These are phyloP conservation scores for Aspergillus cristatus DNA, from an alignment of 495 filamentous ascomycete species.

Conservation along the genomic window DNA sequence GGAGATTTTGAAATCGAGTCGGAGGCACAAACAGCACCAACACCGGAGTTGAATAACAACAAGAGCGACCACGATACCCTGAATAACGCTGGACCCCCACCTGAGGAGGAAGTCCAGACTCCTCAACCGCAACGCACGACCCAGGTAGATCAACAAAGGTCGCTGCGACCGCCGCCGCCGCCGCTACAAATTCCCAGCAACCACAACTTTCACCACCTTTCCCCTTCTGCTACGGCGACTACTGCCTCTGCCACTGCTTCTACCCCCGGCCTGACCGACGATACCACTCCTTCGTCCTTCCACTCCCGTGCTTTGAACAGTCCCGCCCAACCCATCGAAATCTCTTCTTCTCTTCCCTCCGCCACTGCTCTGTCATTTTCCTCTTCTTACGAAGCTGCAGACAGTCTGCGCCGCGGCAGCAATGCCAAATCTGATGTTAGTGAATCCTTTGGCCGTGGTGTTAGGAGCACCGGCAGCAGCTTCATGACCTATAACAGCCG, in stretches of 20 bases:
- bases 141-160: conserved; percentile 7
- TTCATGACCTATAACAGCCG: conserved; percentile 68
- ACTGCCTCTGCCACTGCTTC: conserved; percentile 27
- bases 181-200: conserved; percentile 31
- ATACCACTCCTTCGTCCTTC: conserved; percentile 35
- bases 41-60: conserved; percentile 11
- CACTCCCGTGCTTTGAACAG: conserved; percentile 19
- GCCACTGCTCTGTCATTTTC: conserved; percentile 21
- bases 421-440: conserved; percentile 28
- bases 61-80: conserved; percentile 4
- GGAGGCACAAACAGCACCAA: conserved; percentile 16
- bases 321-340: conserved; percentile 9
- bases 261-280: conserved; percentile 33
- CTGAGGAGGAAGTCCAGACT: conserved; percentile 2
- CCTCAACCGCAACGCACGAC: conserved; percentile 11
- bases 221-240: no score
- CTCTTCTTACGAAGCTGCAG: conserved; percentile 13
- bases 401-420: conserved; percentile 17
- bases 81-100: no score
- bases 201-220: conserved; percentile 4
- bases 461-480: conserved; percentile 51
- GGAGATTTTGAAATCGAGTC: conserved; percentile 87
- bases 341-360: conserved; percentile 19
- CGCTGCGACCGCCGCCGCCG: conserved; percentile 31
- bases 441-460: conserved; percentile 31